phyloP scores from a whole-genome alignment of 257 asterid species.

The Apocynum venetum region DNA sequence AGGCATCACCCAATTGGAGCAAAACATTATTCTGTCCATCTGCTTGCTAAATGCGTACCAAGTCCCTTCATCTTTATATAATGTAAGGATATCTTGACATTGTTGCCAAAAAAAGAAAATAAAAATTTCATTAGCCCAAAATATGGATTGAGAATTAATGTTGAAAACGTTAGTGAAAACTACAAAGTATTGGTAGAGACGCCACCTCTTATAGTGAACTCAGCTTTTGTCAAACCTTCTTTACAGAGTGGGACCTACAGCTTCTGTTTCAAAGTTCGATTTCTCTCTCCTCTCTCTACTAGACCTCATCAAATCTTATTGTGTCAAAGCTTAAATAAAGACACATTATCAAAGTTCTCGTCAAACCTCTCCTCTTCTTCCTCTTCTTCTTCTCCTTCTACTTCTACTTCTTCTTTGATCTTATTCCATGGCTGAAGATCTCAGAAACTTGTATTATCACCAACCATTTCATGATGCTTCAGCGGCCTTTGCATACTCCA shows the following conservation, averaged over 20 bases:
- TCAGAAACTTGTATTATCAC: constrained; percentile 43
- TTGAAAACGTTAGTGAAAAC: constrained; percentile 9
- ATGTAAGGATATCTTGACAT: no score
- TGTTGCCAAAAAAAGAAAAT: background rate
- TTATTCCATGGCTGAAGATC: constrained; percentile 63
- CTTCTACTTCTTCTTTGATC: constrained; percentile 13
- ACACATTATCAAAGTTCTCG: constrained; percentile 33
- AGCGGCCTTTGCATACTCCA: constrained; percentile 20
- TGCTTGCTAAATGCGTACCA: background rate
- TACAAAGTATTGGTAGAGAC: constrained; percentile 32
- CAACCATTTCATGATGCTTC: constrained; percentile 39
- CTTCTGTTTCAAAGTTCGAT: constrained; percentile 15
- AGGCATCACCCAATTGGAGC: background rate
- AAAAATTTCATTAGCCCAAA: no score
- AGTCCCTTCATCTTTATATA: background rate
- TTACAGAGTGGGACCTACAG: constrained; percentile 39
- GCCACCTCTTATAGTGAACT: constrained; percentile 28
- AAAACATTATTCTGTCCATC: background rate
- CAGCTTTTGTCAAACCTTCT: constrained; percentile 52
- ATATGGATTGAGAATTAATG: background rate
- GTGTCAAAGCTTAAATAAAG: constrained; percentile 71
- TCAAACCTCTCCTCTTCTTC: constrained; percentile 38
- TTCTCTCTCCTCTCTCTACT: constrained; percentile 9
- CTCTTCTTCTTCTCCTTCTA: constrained; percentile 20
- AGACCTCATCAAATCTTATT: constrained; percentile 41